Base-by-base conservation (phyloP, 768 basidiomycete genomes). In the Trametes gibbosa region DNA sequence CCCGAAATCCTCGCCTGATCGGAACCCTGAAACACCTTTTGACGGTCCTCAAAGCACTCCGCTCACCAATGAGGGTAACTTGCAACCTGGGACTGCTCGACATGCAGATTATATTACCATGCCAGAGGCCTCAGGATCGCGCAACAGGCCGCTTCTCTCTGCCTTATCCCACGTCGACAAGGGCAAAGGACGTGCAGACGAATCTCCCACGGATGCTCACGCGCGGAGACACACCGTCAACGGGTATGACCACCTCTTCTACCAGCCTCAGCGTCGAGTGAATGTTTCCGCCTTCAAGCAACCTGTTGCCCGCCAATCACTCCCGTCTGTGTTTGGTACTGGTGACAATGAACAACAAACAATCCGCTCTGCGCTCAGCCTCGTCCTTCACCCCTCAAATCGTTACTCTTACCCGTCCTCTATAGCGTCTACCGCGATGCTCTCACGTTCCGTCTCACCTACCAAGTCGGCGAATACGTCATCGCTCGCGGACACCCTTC, bases 141-240 rank as follows among this genome's bases (percentile, higher is more conserved):
- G 8, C 9, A 25, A 39, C 21, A 35, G 23, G 4, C 14, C 4
- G 17, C 21, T 24, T 7, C 24, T 47, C 27, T 10, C 24, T 23
- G 8, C 37, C 5, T 13, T 17, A 13, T 43, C 24, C 0, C 53
- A 23, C 17, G 43, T 53, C 16, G 45, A 56, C 45, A 41, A 55
- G 27, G 54, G 50, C 27, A 56, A 53, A 32, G 27, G 10, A 8
- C 52, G 53, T 23, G 53, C 59, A 9, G 39, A 29, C 52, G 47
- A 3, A 14, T 12, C 14, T 5, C 14, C 9, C 21, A 6, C 17
- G 13, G 27, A 47, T 1, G 46, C 21, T 1, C 54, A 47, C 19
- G 5, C 45, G 6, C 54, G 60, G 3, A 24, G 60, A 29, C 21
- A 61, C 25, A 61, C 60, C 2, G 25, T 61, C 5, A 50, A 35